Evolutionary conservation across 208 protist species (phyloP).

Genomic region (Leishmania arabica): DNA sequence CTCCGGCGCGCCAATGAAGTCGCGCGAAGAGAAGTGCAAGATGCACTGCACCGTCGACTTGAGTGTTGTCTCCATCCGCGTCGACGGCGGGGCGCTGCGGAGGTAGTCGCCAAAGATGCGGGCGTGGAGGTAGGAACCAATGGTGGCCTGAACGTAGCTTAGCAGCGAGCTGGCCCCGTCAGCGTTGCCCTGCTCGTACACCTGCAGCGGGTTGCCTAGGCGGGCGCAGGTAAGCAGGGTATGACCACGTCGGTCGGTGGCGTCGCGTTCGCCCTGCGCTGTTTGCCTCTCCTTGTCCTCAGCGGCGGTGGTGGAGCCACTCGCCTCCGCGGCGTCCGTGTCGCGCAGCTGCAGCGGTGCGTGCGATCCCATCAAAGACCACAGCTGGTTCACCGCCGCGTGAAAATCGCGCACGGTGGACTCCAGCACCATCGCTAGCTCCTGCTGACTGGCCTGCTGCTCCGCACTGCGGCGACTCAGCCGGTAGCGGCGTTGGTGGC

Average conservation of each 20-base stretch:
- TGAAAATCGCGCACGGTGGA: conserved; percentile 21
- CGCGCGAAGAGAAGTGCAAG: conserved; percentile 23
- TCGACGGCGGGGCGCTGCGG: conserved; percentile 23
- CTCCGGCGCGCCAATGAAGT: conserved; percentile 7
- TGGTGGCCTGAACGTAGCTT: conserved; percentile 30
- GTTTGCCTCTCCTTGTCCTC: neutral
- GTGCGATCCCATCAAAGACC: conserved; percentile 33
- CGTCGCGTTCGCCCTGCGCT: neutral
- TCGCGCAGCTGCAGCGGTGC: conserved; percentile 7
- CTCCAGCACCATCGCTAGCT: conserved; percentile 19
- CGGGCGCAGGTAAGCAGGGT: neutral
- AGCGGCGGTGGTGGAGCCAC: neutral
- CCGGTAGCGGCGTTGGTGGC: conserved; percentile 19
- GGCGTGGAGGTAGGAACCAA: conserved; percentile 23
- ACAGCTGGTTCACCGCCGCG: conserved; percentile 14
- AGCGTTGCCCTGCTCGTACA: conserved; percentile 26
- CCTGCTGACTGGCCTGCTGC: conserved; percentile 22
- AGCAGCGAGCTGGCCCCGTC: conserved; percentile 28
- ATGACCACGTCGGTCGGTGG: neutral
- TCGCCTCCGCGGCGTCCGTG: conserved; percentile 1
- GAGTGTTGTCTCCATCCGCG: conserved; percentile 19
- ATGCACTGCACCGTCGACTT: conserved; percentile 29
- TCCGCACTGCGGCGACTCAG: conserved; percentile 21
- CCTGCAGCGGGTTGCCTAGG: conserved; percentile 6
- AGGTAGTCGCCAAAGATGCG: conserved; percentile 36